Evolutionary conservation across 192 early-diverging fungal species (phyloP), one percentile per base, ranked within the genome.

Genomic region (Ramicandelaber brevisporus): DNA sequence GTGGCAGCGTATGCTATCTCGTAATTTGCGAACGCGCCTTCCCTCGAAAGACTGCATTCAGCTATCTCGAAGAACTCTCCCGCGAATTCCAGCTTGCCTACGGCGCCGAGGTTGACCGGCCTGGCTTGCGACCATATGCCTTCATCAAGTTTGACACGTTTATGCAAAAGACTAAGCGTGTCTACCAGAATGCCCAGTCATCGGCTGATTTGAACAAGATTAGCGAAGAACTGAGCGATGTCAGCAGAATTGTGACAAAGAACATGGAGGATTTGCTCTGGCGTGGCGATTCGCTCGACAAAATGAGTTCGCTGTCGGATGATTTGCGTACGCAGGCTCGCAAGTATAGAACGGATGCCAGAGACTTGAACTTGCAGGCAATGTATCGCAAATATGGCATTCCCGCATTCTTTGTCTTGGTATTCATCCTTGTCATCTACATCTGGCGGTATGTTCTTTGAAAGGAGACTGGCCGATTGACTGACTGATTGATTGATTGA

Each of bases 71-170:
- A 41, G 90, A 97, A 46, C 56, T 97, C 21, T 71, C 80, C 33
- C 76, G 75, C 27, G 90, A 97, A 55, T 97, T 97, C 51, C 63
- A 74, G 29, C 66, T 71, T 55, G 76, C 76, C 46, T 89, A 92
- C 43, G 90, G 90, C 31, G 65, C 66, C 34, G 83, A 97, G 38
- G 70, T 85, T 3, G 71, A 75, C 20, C 68, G 73, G 17, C 53
- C 53, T 14, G 82, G 66, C 23, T 66, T 88, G 20, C 56, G 90
- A 27, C 87, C 90, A 9, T 97, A 92, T 46, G 90, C 90, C 8
- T 92, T 97, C 59, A 81, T 90, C 29, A 84, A 84, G 43, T 97
- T 97, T 45, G 88, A 92, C 56, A 89, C 80, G 3, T 97, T 85
- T 46, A 97, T 97, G 48, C 90, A 97, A 56, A 92, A 97, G 43